Percentiles rank a stretch among this genome's conserved stretches.
These are phyloP conservation scores for barrel medic (Medicago truncatula) DNA, from an alignment of 306 rosid genomes.

Conservation along the genomic window MtrunA17r5.0-ANR NC_053044.1:54406501-54407000, in stretches of 20 bases:
- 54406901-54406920: conserved; percentile 58
- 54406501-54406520: conserved; percentile 19
- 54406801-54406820: conserved; percentile 69
- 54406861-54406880: conserved; percentile 59
- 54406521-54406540: conserved; percentile 26
- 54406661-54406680: conserved; percentile 79
- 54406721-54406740: conserved; percentile 80
- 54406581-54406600: conserved; percentile 44
- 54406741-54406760: conserved; percentile 93
- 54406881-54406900: conserved; percentile 54
- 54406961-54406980: conserved; percentile 62
- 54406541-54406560: conserved; percentile 16
- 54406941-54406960: conserved; percentile 67
- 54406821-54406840: conserved; percentile 76
- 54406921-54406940: conserved; percentile 67
- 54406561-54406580: conserved; percentile 26
- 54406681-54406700: conserved; percentile 72
- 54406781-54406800: conserved; percentile 91
- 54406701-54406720: conserved; percentile 49
- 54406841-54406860: conserved; percentile 85
- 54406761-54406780: conserved; percentile 79
- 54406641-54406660: conserved; percentile 67
- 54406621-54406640: conserved; percentile 69
- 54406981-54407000: conserved; percentile 73
- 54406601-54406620: conserved; percentile 31